These are phyloP conservation scores for Hemileia vastatrix DNA, from an alignment of 1,284 basidiomycete genomes.

Conservation along the genomic window DNA sequence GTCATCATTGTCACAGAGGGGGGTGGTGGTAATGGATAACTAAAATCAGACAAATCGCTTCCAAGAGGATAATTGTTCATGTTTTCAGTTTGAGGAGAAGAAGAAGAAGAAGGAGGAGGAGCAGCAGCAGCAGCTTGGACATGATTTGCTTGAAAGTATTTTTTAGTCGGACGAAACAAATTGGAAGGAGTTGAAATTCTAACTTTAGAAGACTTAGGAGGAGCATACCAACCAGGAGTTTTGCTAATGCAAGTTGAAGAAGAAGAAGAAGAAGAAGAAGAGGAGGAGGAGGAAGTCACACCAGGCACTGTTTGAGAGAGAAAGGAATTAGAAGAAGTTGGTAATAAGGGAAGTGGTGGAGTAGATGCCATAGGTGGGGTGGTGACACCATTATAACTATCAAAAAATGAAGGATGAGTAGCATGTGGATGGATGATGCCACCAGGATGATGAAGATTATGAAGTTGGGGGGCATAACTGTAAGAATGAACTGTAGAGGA, in stretches of 20 bases:
- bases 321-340: neutral
- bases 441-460: neutral
- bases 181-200: slow-evolving; percentile 4
- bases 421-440: no score
- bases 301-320: neutral
- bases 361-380: slow-evolving; percentile 1
- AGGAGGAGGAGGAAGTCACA: neutral
- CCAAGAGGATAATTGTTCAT: neutral
- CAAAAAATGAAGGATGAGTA: no score
- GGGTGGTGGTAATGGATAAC: no score
- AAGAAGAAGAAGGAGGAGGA: neutral
- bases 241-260: neutral
- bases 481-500: neutral
- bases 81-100: neutral
- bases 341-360: neutral
- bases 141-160: neutral
- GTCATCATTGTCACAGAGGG: neutral
- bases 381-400: no score
- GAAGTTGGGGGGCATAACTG: neutral
- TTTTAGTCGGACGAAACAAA: no score
- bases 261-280: neutral
- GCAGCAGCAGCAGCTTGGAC: neutral
- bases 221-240: slow-evolving; percentile 1
- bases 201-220: slow-evolving; percentile 12
- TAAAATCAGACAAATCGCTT: no score